A percentile compares a stretch with the other conserved stretches of the same genome.
Evolutionary conservation across 805 yeast genomes (phyloP).

Genomic region (Blastobotrys attinorum): DNA sequence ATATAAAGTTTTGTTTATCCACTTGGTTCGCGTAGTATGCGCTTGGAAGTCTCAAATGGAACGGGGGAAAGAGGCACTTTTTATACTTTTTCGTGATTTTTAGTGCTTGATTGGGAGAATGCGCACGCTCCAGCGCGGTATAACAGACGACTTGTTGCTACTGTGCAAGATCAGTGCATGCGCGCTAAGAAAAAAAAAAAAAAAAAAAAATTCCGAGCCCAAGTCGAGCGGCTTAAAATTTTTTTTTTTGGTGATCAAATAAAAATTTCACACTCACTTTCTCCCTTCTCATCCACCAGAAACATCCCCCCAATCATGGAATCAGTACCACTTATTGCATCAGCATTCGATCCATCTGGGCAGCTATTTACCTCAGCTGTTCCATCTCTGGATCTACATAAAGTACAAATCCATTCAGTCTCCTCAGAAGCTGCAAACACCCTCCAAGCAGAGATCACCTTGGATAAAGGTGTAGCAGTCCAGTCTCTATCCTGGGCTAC

Average conservation of each 20-base stretch:
- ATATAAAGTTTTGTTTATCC: too few species aligned
- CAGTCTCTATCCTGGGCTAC: constrained; percentile 49
- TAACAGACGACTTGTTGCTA: too few species aligned
- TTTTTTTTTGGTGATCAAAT: not conserved
- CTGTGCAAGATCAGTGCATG: too few species aligned
- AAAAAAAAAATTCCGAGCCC: constrained; percentile 1
- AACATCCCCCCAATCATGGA: not conserved
- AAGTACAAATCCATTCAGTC: constrained; percentile 53
- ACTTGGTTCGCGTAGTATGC: not conserved
- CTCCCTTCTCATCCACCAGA: not conserved
- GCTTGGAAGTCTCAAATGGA: not conserved
- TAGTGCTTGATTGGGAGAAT: not conserved
- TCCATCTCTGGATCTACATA: constrained; percentile 64
- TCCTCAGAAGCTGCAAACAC: constrained; percentile 30
- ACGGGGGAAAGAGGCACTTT: not conserved
- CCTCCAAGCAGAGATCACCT: constrained; percentile 41
- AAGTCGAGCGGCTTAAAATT: not conserved
- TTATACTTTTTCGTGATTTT: not conserved
- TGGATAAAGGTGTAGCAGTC: constrained; percentile 44
- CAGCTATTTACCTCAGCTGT: constrained; percentile 55
- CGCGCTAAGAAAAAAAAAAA: constrained; percentile 3
- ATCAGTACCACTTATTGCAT: constrained; percentile 14
- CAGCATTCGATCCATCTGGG: constrained; percentile 54
- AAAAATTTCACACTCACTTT: not conserved
- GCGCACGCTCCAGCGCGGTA: too few species aligned